Percentiles rank a stretch among this genome's conserved stretches.
phyloP scores from a whole-genome alignment of 2,329 filamentous ascomycete genomes.

The Colletotrichum gloeosporioides region DNA sequence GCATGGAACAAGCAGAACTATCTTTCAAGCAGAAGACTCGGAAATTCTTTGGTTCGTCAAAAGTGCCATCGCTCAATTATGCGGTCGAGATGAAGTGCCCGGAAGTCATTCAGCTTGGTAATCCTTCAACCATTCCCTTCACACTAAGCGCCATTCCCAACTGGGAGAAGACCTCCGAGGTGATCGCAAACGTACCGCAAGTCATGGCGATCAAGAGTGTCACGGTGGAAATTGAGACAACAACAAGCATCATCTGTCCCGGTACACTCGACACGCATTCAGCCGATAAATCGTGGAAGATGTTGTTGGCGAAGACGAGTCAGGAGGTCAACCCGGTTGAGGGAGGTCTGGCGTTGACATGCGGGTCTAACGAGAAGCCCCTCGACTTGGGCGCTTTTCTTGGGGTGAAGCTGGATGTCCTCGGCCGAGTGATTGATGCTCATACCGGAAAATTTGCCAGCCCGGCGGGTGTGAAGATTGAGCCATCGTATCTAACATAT shows the following conservation, averaged over 20 bases:
- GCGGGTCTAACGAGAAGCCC: background rate
- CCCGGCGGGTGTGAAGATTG: background rate
- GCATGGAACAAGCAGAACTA: slow-evolving; percentile 29
- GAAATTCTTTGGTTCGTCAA: slow-evolving; percentile 35
- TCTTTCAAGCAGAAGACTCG: slow-evolving; percentile 36
- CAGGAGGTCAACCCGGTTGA: background rate
- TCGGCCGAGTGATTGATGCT: background rate
- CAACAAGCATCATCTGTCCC: background rate
- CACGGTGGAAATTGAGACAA: background rate
- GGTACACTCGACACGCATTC: background rate
- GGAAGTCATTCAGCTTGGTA: background rate
- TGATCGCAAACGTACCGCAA: background rate
- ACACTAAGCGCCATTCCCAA: background rate
- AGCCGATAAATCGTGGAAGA: background rate
- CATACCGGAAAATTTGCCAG: background rate
- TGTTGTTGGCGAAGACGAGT: background rate
- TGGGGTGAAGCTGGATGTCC: background rate
- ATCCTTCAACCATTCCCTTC: background rate
- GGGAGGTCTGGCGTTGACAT: background rate
- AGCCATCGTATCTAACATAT: background rate
- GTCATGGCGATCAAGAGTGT: background rate
- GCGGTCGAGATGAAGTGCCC: background rate
- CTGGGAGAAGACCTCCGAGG: background rate
- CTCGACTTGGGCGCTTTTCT: background rate
- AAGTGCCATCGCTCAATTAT: slow-evolving; percentile 34